phyloP scores from a whole-genome alignment of 2,329 filamentous ascomycete genomes.

The Trichophyton schoenleinii region DNA sequence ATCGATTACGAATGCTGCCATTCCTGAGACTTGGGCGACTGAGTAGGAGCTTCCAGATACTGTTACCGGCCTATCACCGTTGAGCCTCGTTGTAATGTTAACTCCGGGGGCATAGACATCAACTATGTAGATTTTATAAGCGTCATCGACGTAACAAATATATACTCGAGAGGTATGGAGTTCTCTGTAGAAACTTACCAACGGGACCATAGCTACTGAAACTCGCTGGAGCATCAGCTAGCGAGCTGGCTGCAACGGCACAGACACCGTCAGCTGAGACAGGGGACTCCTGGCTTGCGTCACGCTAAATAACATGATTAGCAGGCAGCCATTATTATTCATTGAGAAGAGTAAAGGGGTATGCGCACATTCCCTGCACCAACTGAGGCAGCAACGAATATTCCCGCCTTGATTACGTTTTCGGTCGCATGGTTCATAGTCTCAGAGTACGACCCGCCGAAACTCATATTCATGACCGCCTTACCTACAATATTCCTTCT shows the following conservation, averaged over 20 bases:
- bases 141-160: no score
- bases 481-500: conserved; percentile 19
- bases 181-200: conserved; percentile 8
- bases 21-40: conserved; percentile 38
- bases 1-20: conserved; percentile 40
- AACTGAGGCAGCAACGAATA: conserved; percentile 31
- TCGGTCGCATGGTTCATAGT: conserved; percentile 30
- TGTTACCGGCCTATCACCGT: conserved; percentile 29
- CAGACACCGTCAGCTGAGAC: conserved; percentile 28
- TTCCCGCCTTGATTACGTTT: conserved; percentile 24
- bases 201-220: conserved; percentile 35
- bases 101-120: conserved; percentile 48
- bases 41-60: conserved; percentile 28
- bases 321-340: background rate
- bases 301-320: conserved; percentile 12
- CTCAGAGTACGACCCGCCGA: conserved; percentile 24
- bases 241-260: conserved; percentile 30
- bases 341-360: background rate
- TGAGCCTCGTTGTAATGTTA: conserved; percentile 39
- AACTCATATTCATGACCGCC: conserved; percentile 25
- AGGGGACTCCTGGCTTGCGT: conserved; percentile 26
- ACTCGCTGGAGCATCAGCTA: conserved; percentile 21
- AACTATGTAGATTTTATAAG: conserved; percentile 19
- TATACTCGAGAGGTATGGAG: no score
- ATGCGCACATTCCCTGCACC: conserved; percentile 24